Base-by-base conservation (phyloP, 1,139 yeast genomes). In the Hemisphaericaspora xylanilytica region DNA sequence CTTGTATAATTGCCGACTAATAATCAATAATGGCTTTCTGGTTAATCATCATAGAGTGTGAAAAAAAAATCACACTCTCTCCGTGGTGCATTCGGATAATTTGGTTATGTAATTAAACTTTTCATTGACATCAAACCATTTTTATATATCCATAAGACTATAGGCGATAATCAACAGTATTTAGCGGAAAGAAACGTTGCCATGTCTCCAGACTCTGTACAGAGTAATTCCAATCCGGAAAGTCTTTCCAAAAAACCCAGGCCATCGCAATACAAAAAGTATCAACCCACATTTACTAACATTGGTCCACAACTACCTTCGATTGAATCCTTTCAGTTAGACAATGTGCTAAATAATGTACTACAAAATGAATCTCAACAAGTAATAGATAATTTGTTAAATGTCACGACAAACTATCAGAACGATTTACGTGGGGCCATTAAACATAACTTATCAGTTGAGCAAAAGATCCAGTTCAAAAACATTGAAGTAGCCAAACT, bases 351-450 rank as follows among this genome's bases (percentile, higher is more conserved):
- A 15, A 43, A 51, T 17, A 54, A 56, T n/a, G 59, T 59, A 2
- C 49, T 73, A 3, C 46, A 48, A 12, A 49, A 48, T 7, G 73
- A 71, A 39, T 50, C 70, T 5, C 56, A 58, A 9, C 65, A 62
- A 28, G 65, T 71, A 18, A 52, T 58, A 0, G 57, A 59, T 11
- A 56, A 73, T 15, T 47, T 74, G 5, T 40, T 65, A 16, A 47
- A 53, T 8, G 74, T 70, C 4, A 52, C 68, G 2, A 32, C 50
- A 12, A 65, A 63, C 40, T 75, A 71, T 49, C 68, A 67, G 33
- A 51, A 58, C 30, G 80, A 75, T 46, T 52, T 75, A 37, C 61
- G 70, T 42, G 45, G 47, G 13, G 71, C 64, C 39, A 59, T 71
- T 31, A 58, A 67, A 35, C 55, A 50, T 28, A 63, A 65, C 38